A percentile compares a stretch with the other conserved stretches of the same genome.
Evolutionary conservation across 129 eudicot genomes (phyloP).

Genomic region (Saposhnikovia divaricata): DNA sequence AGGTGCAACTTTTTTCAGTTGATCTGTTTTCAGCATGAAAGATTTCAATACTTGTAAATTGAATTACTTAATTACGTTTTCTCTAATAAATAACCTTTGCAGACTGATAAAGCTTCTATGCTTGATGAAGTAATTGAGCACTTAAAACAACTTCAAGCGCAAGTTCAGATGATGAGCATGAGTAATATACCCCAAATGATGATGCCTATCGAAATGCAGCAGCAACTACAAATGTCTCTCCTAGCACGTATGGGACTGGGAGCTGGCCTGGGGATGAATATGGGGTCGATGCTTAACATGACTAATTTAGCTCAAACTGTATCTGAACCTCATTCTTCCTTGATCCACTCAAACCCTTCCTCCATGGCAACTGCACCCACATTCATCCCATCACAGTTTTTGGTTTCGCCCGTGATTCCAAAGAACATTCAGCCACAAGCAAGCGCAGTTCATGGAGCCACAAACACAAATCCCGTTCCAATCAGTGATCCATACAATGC

Average conservation of each 20-base stretch:
- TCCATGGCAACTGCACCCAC: conserved; percentile 12
- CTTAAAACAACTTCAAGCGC: conserved; percentile 82
- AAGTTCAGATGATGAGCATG: conserved; percentile 61
- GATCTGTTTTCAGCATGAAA: neutral
- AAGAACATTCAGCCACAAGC: conserved; percentile 24
- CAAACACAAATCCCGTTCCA: conserved; percentile 24
- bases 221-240: conserved; percentile 60
- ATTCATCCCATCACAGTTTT: conserved; percentile 24
- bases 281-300: conserved; percentile 36
- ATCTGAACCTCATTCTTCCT: conserved; percentile 23
- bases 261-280: conserved; percentile 53
- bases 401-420: conserved; percentile 25
- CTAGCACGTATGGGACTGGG: conserved; percentile 80
- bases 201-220: conserved; percentile 57
- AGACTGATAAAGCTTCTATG: conserved; percentile 96
- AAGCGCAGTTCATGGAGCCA: conserved; percentile 21
- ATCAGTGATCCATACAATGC: conserved; percentile 39
- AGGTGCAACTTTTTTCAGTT: conserved; percentile 21
- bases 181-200: conserved; percentile 56
- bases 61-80: too few relatives aligned
- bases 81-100: neutral
- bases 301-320: conserved; percentile 8
- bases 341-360: conserved; percentile 26
- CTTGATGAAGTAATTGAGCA: conserved; percentile 79
- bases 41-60: neutral